phyloP scores from a whole-genome alignment of 164 flowering plant genomes.

The Vitis cinerea region DNA sequence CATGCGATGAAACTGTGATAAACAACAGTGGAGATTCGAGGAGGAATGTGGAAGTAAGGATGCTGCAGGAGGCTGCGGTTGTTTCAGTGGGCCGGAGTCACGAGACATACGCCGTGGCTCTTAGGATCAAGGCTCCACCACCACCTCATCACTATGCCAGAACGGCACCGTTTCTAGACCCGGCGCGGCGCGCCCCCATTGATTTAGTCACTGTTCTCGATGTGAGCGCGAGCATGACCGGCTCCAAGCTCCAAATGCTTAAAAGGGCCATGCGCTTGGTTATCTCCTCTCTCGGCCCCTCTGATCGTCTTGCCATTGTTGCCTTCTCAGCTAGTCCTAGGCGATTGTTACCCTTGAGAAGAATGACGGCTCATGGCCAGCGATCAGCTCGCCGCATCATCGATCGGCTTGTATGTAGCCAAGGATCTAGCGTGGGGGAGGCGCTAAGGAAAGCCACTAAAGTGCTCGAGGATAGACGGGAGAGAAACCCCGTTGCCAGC shows the following conservation, averaged over 20 bases:
- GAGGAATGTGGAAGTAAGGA: slow-evolving; percentile 43
- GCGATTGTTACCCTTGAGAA: slow-evolving; percentile 57
- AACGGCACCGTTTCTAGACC: slow-evolving; percentile 23
- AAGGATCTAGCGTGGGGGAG: slow-evolving; percentile 64
- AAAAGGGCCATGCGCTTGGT: slow-evolving; percentile 62
- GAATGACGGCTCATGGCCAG: slow-evolving; percentile 81
- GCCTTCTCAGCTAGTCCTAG: slow-evolving; percentile 58
- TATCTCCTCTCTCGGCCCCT: slow-evolving; percentile 57
- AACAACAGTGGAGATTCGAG: slow-evolving; percentile 15
- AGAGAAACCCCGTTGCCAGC: slow-evolving; percentile 84
- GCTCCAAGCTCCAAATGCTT: slow-evolving; percentile 57
- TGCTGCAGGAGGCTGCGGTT: slow-evolving; percentile 66
- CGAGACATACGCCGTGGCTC: slow-evolving; percentile 69
- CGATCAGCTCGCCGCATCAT: slow-evolving; percentile 60
- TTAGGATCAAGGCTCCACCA: slow-evolving; percentile 72
- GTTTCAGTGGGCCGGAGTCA: slow-evolving; percentile 45
- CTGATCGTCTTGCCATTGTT: slow-evolving; percentile 66
- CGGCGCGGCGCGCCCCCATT: slow-evolving; percentile 55
- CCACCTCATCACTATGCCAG: slow-evolving; percentile 16
- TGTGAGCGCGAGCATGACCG: slow-evolving; percentile 54
- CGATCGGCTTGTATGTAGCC: slow-evolving; percentile 62
- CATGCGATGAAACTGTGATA: slow-evolving; percentile 9
- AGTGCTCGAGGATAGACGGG: slow-evolving; percentile 85
- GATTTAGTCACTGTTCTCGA: slow-evolving; percentile 70
- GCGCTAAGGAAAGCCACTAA: slow-evolving; percentile 77